Percentiles rank a stretch among this genome's conserved stretches.
These are phyloP conservation scores for Diatrype stigma DNA, from an alignment of 2,329 filamentous ascomycete species.

Conservation along the genomic window DNA sequence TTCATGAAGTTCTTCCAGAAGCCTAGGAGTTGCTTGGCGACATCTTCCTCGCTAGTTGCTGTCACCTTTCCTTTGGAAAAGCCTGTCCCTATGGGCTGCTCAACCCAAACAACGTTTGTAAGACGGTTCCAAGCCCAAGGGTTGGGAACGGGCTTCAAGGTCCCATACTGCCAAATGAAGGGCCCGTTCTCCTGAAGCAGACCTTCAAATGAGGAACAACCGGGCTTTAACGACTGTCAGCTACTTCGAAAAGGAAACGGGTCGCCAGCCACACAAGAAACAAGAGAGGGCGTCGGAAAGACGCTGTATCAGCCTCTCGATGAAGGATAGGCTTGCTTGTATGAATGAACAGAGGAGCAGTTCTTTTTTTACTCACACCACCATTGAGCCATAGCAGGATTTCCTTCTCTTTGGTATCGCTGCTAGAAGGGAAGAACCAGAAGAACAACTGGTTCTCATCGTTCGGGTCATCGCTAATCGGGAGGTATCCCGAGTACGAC, in stretches of 20 bases:
- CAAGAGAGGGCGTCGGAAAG: neutral
- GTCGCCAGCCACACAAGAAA: neutral
- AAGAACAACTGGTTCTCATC: conserved; percentile 46
- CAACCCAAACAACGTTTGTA: conserved; percentile 73
- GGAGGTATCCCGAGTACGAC: conserved; percentile 55
- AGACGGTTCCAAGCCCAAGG: conserved; percentile 71
- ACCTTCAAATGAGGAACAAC: conserved; percentile 60
- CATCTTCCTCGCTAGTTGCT: conserved; percentile 62
- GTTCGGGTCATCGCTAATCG: conserved; percentile 42
- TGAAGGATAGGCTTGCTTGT: neutral
- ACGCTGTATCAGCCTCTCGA: no score
- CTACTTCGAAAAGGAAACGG: neutral
- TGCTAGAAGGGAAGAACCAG: conserved; percentile 52
- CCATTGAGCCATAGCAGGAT: conserved; percentile 51
- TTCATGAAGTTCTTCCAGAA: conserved; percentile 63
- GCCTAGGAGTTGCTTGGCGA: conserved; percentile 67
- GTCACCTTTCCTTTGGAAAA: conserved; percentile 63
- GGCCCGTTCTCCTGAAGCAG: conserved; percentile 75
- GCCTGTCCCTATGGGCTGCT: conserved; percentile 64
- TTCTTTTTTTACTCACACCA: conserved; percentile 28
- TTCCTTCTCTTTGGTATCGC: conserved; percentile 41
- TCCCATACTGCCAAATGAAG: conserved; percentile 68
- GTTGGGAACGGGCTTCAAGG: conserved; percentile 59
- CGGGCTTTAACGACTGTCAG: conserved; percentile 36
- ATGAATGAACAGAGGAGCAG: neutral